Conservation (phyloP, 768 basidiomycete genomes). For the Saitozyma podzolica region DNA sequence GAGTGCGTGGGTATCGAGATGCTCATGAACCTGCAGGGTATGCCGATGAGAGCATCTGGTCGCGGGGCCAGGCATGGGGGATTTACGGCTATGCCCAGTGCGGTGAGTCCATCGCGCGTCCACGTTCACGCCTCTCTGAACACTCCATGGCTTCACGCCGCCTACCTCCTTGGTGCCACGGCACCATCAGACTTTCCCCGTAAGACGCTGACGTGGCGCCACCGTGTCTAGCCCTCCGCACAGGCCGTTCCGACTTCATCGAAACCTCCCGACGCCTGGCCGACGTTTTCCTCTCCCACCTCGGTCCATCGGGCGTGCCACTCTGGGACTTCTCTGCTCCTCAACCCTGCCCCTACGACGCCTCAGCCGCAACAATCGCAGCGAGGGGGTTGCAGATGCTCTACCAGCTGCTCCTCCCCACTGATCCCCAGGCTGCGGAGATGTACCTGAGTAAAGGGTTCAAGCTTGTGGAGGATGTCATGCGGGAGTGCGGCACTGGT, state of each 20-base stretch:
- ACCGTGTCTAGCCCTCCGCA: constrained; percentile 21
- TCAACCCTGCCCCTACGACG: constrained; percentile 39
- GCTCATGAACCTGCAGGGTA: constrained; percentile 23
- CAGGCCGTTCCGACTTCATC: constrained; percentile 40
- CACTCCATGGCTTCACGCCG: neutral
- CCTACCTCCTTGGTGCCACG: neutral
- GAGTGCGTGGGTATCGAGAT: too few species aligned
- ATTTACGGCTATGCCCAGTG: constrained; percentile 46
- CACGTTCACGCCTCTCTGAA: neutral
- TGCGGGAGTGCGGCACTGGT: constrained; percentile 28
- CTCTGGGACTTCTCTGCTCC: constrained; percentile 41
- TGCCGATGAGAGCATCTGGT: constrained; percentile 40
- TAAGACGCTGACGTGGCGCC: neutral
- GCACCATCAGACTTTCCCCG: too few species aligned
- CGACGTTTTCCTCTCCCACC: constrained; percentile 31
- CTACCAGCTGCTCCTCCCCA: constrained; percentile 23
- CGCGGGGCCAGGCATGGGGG: constrained; percentile 44
- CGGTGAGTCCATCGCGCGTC: constrained; percentile 17
- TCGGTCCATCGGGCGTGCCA: constrained; percentile 33
- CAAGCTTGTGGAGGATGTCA: constrained; percentile 31
- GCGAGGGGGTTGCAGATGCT: constrained; percentile 38
- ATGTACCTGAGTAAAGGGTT: constrained; percentile 27
- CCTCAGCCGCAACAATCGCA: constrained; percentile 37
- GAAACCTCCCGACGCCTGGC: constrained; percentile 30
- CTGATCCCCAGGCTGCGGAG: constrained; percentile 26